Conservation (phyloP, 2,329 filamentous ascomycete genomes). For the Fusarium albidum region DNA sequence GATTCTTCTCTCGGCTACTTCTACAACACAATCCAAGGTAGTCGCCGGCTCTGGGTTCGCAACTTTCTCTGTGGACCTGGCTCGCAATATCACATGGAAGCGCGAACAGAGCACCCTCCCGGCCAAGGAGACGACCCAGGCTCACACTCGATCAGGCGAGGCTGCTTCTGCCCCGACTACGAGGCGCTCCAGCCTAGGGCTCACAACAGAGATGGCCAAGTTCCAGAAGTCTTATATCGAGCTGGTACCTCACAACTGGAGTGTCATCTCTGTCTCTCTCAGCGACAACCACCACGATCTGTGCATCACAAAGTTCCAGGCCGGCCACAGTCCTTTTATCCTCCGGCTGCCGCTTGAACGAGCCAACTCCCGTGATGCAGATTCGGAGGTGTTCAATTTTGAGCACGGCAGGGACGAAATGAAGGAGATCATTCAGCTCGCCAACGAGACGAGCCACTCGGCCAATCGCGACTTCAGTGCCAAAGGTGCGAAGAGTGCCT, state of each 20-base stretch:
- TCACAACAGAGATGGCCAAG: slow-evolving; percentile 61
- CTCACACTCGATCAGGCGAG: slow-evolving; percentile 6
- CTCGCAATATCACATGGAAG: slow-evolving; percentile 72
- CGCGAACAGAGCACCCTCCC: slow-evolving; percentile 69
- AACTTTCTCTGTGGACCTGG: slow-evolving; percentile 72
- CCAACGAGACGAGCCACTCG: slow-evolving; percentile 84
- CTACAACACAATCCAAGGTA: slow-evolving; percentile 54
- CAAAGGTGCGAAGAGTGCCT: slow-evolving; percentile 79
- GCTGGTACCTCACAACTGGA: slow-evolving; percentile 84
- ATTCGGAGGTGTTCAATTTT: slow-evolving; percentile 83
- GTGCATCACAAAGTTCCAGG: slow-evolving; percentile 85
- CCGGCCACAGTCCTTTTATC: slow-evolving; percentile 81
- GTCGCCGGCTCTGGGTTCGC: slow-evolving; percentile 64
- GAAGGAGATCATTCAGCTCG: slow-evolving; percentile 79
- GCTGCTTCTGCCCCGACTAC: slow-evolving; percentile 15
- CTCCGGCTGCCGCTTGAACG: slow-evolving; percentile 85
- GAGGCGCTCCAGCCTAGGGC: slow-evolving; percentile 55
- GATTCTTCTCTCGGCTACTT: slow-evolving; percentile 71
- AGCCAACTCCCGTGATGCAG: slow-evolving; percentile 80
- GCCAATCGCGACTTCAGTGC: slow-evolving; percentile 71
- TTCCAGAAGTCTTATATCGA: slow-evolving; percentile 87
- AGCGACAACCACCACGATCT: slow-evolving; percentile 86
- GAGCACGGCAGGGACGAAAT: slow-evolving; percentile 81
- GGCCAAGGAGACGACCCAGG: slow-evolving; percentile 34
- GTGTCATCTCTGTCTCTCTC: slow-evolving; percentile 83